These are phyloP conservation scores for Dichotomocladium elegans DNA, from an alignment of 371 early-diverging fungal species.

Conservation along the genomic window DNA sequence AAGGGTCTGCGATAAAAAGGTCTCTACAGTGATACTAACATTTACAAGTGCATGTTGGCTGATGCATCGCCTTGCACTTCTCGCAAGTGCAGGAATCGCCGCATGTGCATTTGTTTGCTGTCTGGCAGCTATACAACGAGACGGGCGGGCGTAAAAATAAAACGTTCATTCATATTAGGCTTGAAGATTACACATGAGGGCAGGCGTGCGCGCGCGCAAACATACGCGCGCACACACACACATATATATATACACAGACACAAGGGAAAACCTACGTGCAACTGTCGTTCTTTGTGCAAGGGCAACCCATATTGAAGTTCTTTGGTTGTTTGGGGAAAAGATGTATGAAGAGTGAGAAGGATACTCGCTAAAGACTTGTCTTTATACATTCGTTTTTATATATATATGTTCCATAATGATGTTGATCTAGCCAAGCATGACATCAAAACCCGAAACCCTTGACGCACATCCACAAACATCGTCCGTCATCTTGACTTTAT, in stretches of 20 bases:
- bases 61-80: constrained; percentile 3
- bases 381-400: no score
- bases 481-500: no score
- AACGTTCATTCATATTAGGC: not conserved
- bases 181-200: not conserved
- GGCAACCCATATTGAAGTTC: constrained; percentile 1
- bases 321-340: not conserved
- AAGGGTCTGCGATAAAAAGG: no score
- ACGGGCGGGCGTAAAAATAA: not conserved
- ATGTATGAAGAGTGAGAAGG: no score
- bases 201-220: not conserved
- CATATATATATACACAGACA: not conserved
- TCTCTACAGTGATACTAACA: not conserved
- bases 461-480: no score
- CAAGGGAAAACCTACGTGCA: not conserved
- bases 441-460: no score
- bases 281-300: constrained; percentile 4
- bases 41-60: constrained; percentile 1
- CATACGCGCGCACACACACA: no score
- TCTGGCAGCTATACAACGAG: not conserved
- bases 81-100: not conserved
- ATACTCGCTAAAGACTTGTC: no score
- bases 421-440: no score
- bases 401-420: no score
- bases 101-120: constrained; percentile 1